Conservation (phyloP, 1,284 basidiomycete genomes). For the Sanghuangporus baumii region DNA sequence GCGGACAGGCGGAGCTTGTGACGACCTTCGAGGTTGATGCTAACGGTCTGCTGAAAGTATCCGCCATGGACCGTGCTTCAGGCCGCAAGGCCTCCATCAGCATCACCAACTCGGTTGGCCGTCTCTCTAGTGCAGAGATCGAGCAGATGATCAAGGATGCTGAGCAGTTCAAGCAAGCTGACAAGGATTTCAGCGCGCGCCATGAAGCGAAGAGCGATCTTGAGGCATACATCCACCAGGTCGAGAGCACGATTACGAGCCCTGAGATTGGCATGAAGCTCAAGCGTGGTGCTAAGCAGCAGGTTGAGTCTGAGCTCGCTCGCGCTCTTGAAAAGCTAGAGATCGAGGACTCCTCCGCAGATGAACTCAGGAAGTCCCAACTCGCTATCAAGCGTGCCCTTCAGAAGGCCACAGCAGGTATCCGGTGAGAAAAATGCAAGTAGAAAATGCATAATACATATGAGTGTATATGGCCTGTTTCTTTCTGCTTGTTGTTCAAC, state of each 20-base stretch:
- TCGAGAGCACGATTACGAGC: conserved; percentile 88
- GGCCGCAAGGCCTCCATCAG: conserved; percentile 96
- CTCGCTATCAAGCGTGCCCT: conserved; percentile 90
- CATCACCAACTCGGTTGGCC: conserved; percentile 94
- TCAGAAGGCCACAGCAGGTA: conserved; percentile 76
- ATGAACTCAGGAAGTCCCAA: conserved; percentile 92
- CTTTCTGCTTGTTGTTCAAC: conserved; percentile 2
- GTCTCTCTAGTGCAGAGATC: conserved; percentile 91
- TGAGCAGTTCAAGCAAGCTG: conserved; percentile 92
- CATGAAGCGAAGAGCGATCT: conserved; percentile 97
- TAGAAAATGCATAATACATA: not conserved
- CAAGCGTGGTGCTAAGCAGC: conserved; percentile 89
- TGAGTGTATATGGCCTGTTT: not conserved
- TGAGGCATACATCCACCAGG: conserved; percentile 92
- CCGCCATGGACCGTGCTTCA: conserved; percentile 90
- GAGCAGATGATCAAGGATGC: conserved; percentile 99
- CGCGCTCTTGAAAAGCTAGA: conserved; percentile 95
- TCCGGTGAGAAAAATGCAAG: conserved; percentile 8
- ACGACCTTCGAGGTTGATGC: conserved; percentile 97
- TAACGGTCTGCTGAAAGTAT: conserved; percentile 94
- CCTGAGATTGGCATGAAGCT: conserved; percentile 97
- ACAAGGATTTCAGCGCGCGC: conserved; percentile 94
- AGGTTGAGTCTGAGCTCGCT: conserved; percentile 93
- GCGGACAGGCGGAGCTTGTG: conserved; percentile 93
- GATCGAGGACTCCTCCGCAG: conserved; percentile 87